Percentiles rank a stretch among this genome's conserved stretches.
phyloP scores from a whole-genome alignment of 1,284 basidiomycete genomes.

The Microbotryomycetes sp. region DNA sequence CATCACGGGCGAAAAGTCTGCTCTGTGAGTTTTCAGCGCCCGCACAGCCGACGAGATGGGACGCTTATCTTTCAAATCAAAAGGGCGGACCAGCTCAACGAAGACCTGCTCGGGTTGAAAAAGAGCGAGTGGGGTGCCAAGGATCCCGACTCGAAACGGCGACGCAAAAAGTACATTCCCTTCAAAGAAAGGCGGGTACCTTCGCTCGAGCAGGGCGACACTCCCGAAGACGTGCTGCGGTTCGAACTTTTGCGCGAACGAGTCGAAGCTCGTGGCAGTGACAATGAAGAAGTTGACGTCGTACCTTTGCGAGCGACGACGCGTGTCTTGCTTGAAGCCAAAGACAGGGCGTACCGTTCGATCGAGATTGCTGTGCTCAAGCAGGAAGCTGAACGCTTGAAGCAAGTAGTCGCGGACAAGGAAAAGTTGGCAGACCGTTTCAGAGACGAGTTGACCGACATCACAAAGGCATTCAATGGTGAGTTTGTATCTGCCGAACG shows the following conservation, averaged over 20 bases:
- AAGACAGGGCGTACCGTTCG: conserved; percentile 10
- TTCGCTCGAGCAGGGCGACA: conserved; percentile 18
- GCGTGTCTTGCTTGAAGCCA: neutral
- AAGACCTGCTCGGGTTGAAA: neutral
- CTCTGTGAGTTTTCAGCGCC: neutral
- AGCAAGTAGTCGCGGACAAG: conserved; percentile 6
- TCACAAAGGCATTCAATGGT: conserved; percentile 28
- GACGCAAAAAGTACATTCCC: neutral
- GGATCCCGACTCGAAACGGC: conserved; percentile 1
- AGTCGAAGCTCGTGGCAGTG: conserved; percentile 19
- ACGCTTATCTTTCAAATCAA: too few species aligned
- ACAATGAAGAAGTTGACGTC: conserved; percentile 5
- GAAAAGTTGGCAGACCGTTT: conserved; percentile 30
- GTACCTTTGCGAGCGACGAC: neutral
- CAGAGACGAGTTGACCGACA: conserved; percentile 18
- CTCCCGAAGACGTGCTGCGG: conserved; percentile 18
- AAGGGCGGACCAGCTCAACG: conserved; percentile 10
- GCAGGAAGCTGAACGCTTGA: neutral
- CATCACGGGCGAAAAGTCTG: conserved; percentile 14
- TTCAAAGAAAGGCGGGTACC: conserved; percentile 14
- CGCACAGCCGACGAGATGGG: too few species aligned
- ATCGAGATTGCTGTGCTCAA: conserved; percentile 7
- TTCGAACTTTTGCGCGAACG: conserved; percentile 26
- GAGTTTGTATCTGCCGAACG: neutral
- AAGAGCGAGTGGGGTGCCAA: conserved; percentile 1